Evolutionary conservation across 176 grass and related monocot species (phyloP).

Genomic region (Neostapfia colusana): DNA sequence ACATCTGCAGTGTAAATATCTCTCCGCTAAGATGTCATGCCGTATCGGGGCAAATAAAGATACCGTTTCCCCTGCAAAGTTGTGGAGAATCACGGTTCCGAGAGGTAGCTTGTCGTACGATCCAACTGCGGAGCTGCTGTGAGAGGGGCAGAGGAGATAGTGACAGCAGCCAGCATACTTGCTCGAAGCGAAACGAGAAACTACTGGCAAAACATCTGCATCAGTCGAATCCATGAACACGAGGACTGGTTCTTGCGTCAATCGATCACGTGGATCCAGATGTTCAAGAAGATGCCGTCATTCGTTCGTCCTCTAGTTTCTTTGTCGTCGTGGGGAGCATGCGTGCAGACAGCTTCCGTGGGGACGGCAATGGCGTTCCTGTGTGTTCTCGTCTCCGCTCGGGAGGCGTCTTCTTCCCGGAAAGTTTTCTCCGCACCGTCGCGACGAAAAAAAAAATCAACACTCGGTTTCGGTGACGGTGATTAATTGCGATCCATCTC

Average conservation of each 20-base stretch:
- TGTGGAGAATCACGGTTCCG: not conserved
- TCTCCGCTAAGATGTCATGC: too few relatives aligned
- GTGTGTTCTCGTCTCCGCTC: slow-evolving; percentile 2
- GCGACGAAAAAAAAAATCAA: slow-evolving; percentile 6
- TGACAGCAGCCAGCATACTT: not conserved
- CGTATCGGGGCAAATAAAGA: not conserved
- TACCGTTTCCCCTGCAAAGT: not conserved
- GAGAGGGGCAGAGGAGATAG: not conserved
- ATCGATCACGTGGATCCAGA: not conserved
- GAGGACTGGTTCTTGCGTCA: not conserved
- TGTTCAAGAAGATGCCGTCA: not conserved
- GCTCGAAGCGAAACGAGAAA: not conserved
- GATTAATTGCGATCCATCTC: too few relatives aligned
- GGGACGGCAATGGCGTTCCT: not conserved
- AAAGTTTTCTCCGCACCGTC: slow-evolving; percentile 22
- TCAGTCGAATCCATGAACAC: slow-evolving; percentile 1
- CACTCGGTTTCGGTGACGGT: not conserved
- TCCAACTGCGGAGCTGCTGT: not conserved
- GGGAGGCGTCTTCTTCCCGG: slow-evolving; percentile 19
- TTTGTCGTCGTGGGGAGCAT: not conserved
- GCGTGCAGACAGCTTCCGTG: not conserved
- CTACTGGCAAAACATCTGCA: not conserved
- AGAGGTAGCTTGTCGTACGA: not conserved
- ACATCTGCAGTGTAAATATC: too few relatives aligned
- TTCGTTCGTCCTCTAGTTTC: not conserved